A percentile compares a stretch with the other conserved stretches of the same genome.
These are phyloP conservation scores for Apiotrichum mycotoxinovorans DNA, from an alignment of 1,284 basidiomycete genomes.

Conservation along the genomic window DNA sequence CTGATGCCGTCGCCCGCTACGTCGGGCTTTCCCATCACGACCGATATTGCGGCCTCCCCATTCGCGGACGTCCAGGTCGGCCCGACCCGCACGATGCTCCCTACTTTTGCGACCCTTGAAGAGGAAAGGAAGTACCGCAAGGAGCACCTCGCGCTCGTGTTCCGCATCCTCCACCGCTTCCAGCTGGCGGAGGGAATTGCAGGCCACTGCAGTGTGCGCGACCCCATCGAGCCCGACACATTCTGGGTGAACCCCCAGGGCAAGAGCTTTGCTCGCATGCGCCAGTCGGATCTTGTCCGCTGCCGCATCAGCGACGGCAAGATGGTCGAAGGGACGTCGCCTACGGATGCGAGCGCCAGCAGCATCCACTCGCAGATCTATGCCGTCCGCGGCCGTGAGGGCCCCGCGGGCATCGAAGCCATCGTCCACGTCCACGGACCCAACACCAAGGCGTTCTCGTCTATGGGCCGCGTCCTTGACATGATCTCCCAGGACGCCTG, in stretches of 20 bases:
- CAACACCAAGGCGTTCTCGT: conserved; percentile 37
- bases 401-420: conserved; percentile 31
- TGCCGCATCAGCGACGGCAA: conserved; percentile 27
- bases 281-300: conserved; percentile 34
- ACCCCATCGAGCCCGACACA: conserved; percentile 40
- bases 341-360: conserved; percentile 38
- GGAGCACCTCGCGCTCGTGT: conserved; percentile 41
- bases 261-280: conserved; percentile 39
- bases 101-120: conserved; percentile 27
- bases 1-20: conserved; percentile 12
- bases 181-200: conserved; percentile 40
- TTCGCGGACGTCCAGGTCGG: conserved; percentile 36
- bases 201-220: conserved; percentile 40
- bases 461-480: conserved; percentile 35
- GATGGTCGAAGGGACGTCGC: conserved; percentile 34
- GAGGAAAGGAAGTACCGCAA: conserved; percentile 41
- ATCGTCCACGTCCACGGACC: conserved; percentile 46
- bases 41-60: conserved; percentile 29
- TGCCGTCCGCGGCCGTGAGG: conserved; percentile 28
- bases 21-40: conserved; percentile 29
- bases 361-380: conserved; percentile 43
- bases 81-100: conserved; percentile 33
- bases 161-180: conserved; percentile 37
- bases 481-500: conserved; percentile 46
- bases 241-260: conserved; percentile 47